Evolutionary conservation across 1,284 basidiomycete species (phyloP).

Genomic region (Anthracocystis setariae): DNA sequence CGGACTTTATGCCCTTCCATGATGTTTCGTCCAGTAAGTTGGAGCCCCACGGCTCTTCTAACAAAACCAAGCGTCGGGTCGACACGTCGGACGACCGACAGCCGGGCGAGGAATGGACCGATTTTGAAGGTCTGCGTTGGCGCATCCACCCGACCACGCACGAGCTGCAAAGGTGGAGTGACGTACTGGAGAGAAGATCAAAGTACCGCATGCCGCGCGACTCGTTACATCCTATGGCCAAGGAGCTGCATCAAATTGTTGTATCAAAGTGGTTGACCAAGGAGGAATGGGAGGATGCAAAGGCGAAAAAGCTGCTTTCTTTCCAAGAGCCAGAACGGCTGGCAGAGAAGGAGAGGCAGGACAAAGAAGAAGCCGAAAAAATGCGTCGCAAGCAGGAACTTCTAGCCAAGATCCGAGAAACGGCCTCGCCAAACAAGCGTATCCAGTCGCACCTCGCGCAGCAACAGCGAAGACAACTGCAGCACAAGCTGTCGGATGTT

Average conservation of each 20-base stretch:
- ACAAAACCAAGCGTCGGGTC: constrained; percentile 36
- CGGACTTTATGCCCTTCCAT: constrained; percentile 28
- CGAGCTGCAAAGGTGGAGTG: constrained; percentile 33
- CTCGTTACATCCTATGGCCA: constrained; percentile 59
- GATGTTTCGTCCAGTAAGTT: neutral
- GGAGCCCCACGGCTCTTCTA: neutral
- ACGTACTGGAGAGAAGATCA: constrained; percentile 55
- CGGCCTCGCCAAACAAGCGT: constrained; percentile 37
- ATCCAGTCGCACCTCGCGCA: constrained; percentile 32
- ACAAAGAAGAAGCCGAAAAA: constrained; percentile 40
- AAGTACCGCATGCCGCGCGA: constrained; percentile 63
- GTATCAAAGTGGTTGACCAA: constrained; percentile 56
- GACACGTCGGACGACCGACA: constrained; percentile 56
- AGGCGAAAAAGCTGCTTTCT: constrained; percentile 50
- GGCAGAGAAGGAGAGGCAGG: constrained; percentile 29
- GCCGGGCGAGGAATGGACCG: constrained; percentile 62
- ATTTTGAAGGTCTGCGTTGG: constrained; percentile 60
- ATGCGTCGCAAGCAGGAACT: constrained; percentile 43
- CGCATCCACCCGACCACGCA: constrained; percentile 57
- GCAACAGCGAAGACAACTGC: constrained; percentile 17
- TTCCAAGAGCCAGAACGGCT: constrained; percentile 56
- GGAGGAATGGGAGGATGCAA: constrained; percentile 59
- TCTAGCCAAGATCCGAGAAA: constrained; percentile 46
- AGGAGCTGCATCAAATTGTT: constrained; percentile 49
- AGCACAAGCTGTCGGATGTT: constrained; percentile 26